Conservation (phyloP, 2,329 filamentous ascomycete species). For the Penicillium sp. region DNA sequence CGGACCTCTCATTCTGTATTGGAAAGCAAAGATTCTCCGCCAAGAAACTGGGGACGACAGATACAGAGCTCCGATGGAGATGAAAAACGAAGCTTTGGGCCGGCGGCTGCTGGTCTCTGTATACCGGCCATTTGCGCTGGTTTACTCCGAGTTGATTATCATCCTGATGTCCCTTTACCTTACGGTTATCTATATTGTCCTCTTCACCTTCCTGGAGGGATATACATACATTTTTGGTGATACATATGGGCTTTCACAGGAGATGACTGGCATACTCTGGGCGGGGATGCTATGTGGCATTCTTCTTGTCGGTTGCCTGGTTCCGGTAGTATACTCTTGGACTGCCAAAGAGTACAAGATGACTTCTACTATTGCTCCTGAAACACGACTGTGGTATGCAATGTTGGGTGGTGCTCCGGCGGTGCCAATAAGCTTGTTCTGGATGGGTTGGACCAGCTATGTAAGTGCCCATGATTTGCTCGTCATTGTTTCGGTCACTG, state of each 20-base stretch:
- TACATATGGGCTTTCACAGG: slow-evolving; percentile 49
- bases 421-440: slow-evolving; percentile 56
- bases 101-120: slow-evolving; percentile 37
- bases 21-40: slow-evolving; percentile 45
- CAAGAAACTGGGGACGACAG: slow-evolving; percentile 45
- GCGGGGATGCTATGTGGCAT: slow-evolving; percentile 47
- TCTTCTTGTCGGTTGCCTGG: slow-evolving; percentile 32
- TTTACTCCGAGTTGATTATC: slow-evolving; percentile 44
- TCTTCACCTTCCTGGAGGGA: slow-evolving; percentile 43
- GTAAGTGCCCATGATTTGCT: slow-evolving; percentile 9
- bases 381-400: slow-evolving; percentile 54
- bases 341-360: slow-evolving; percentile 23
- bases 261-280: slow-evolving; percentile 50
- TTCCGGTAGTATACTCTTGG: slow-evolving; percentile 50
- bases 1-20: slow-evolving; percentile 44
- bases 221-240: slow-evolving; percentile 53
- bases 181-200: slow-evolving; percentile 32
- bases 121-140: slow-evolving; percentile 47
- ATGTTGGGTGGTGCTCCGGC: slow-evolving; percentile 51
- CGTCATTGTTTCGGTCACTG: not conserved
- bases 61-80: slow-evolving; percentile 44
- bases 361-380: slow-evolving; percentile 26
- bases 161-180: slow-evolving; percentile 31
- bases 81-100: slow-evolving; percentile 44
- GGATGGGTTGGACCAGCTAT: slow-evolving; percentile 56